phyloP scores from a whole-genome alignment of 305 asterid genomes.

The Fraxinus floribunda region DNA sequence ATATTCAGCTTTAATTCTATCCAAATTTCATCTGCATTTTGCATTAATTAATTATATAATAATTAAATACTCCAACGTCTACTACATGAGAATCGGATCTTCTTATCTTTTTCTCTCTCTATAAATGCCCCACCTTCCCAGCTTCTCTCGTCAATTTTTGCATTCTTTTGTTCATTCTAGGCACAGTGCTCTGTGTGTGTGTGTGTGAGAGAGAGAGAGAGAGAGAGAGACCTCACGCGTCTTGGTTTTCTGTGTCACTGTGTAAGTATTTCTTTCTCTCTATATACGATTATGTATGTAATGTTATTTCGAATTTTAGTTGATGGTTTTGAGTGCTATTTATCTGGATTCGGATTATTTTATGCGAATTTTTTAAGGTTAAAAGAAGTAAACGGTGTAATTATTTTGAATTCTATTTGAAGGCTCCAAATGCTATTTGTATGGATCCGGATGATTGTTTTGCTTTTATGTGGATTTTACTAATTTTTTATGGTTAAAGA shows the following conservation, averaged over 20 bases:
- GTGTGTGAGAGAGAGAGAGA: constrained; percentile 18
- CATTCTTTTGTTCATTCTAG: constrained; percentile 19
- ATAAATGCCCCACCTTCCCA: constrained; percentile 43
- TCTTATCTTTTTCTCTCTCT: constrained; percentile 25
- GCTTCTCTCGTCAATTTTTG: constrained; percentile 15
- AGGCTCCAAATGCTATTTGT: not conserved
- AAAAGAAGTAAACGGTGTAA: not conserved
- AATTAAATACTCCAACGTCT: constrained; percentile 20
- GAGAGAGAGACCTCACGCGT: constrained; percentile 31
- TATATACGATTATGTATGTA: not conserved
- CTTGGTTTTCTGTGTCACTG: constrained; percentile 25
- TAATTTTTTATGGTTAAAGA: not conserved
- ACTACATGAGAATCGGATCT: constrained; percentile 41
- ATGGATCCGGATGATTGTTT: not conserved
- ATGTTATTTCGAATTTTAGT: not conserved
- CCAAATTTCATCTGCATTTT: constrained; percentile 34
- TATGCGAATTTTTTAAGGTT: not conserved
- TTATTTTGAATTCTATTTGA: not conserved
- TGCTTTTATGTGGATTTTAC: not conserved
- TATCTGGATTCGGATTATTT: not conserved
- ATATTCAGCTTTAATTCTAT: constrained; percentile 27
- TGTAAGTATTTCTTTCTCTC: constrained; percentile 25
- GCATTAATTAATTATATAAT: constrained; percentile 17
- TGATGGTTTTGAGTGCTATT: not conserved
- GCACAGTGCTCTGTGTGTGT: constrained; percentile 11